phyloP scores from a whole-genome alignment of 2,329 filamentous ascomycete species.

The Thielaviopsis musarum region DNA sequence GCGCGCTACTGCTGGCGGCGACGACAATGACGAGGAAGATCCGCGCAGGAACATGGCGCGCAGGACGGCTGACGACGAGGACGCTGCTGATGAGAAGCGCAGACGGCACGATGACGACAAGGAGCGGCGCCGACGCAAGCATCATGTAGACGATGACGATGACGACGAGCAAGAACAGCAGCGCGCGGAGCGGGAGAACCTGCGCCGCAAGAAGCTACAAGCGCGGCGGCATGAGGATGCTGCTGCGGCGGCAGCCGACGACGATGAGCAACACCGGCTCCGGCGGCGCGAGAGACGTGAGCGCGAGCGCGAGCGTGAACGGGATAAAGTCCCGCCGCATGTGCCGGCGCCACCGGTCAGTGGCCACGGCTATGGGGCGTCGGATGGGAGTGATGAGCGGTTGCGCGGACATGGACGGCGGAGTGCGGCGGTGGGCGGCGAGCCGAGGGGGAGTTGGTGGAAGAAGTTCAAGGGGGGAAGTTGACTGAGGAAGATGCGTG shows the following conservation, averaged over 20 bases:
- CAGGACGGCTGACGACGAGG: background rate
- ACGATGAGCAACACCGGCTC: slow-evolving; percentile 24
- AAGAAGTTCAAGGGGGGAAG: slow-evolving; percentile 32
- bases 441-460: slow-evolving; percentile 42
- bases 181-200: slow-evolving; percentile 35
- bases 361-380: slow-evolving; percentile 16
- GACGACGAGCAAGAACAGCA: slow-evolving; percentile 37
- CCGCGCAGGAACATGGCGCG: no score
- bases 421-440: slow-evolving; percentile 21
- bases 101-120: background rate
- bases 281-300: slow-evolving; percentile 35
- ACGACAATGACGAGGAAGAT: background rate
- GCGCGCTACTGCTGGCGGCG: no score
- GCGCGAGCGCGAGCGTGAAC: slow-evolving; percentile 21
- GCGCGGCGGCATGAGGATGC: slow-evolving; percentile 28
- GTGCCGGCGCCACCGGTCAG: slow-evolving; percentile 12
- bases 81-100: background rate
- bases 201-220: slow-evolving; percentile 33
- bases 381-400: slow-evolving; percentile 29
- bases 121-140: background rate
- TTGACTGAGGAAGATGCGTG: slow-evolving; percentile 4
- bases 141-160: slow-evolving; percentile 19
- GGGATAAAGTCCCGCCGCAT: slow-evolving; percentile 16
- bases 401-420: slow-evolving; percentile 22
- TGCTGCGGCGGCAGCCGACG: slow-evolving; percentile 24